A percentile compares a stretch with the other conserved stretches of the same genome.
Conservation (phyloP, 768 basidiomycete genomes). For the Astraeus odoratus region DNA sequence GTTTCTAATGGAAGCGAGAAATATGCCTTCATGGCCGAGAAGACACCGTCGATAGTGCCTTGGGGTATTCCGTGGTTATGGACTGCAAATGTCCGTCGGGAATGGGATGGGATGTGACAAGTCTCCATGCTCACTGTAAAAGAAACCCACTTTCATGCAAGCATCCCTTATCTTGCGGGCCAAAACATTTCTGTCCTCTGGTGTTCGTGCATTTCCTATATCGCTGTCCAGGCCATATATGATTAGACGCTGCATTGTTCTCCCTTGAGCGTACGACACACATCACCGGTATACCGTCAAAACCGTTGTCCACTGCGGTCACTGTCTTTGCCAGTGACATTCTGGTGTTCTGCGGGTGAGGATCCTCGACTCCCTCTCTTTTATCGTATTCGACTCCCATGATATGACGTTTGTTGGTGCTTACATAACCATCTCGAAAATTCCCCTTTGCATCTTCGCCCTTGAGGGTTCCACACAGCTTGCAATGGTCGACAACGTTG, state of each 20-base stretch:
- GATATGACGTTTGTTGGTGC: no score
- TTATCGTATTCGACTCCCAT: no score
- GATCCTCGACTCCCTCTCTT: no score
- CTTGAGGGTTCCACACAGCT: background rate
- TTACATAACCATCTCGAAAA: background rate
- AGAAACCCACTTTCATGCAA: conserved; percentile 67
- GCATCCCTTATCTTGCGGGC: conserved; percentile 62
- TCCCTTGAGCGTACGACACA: conserved; percentile 3
- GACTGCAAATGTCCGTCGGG: conserved; percentile 35
- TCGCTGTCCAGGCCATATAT: conserved; percentile 10
- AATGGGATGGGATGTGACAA: background rate
- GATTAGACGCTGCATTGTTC: background rate
- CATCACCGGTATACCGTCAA: conserved; percentile 21
- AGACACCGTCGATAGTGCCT: conserved; percentile 35
- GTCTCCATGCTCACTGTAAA: background rate
- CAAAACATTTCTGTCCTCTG: conserved; percentile 34
- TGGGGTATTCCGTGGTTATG: conserved; percentile 71
- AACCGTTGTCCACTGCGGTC: conserved; percentile 12
- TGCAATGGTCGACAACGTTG: background rate
- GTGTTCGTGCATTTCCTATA: conserved; percentile 13
- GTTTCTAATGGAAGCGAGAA: conserved; percentile 55
- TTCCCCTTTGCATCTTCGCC: background rate
- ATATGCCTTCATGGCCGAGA: conserved; percentile 50
- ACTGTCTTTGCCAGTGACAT: conserved; percentile 19
- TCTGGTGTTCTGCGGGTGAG: background rate